Percentiles rank a stretch among this genome's conserved stretches.
phyloP scores from a whole-genome alignment of 805 yeast species.

The Lipomyces sp. region DNA sequence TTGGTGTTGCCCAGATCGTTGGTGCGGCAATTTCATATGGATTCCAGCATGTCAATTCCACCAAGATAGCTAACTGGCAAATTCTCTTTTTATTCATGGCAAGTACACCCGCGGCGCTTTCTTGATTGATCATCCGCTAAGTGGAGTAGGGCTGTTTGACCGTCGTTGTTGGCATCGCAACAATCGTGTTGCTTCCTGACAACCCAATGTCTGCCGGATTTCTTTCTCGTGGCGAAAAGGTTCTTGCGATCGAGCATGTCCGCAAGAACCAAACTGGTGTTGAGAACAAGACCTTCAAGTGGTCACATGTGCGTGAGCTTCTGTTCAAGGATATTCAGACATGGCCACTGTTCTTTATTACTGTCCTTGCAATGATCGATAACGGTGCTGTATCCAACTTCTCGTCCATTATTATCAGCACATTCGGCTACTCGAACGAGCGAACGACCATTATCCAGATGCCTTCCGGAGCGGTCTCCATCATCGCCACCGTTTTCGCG shows the following conservation, averaged over 20 bases:
- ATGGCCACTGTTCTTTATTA: constrained; percentile 54
- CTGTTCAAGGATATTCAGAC: constrained; percentile 54
- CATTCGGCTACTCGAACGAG: constrained; percentile 52
- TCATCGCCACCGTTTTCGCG: constrained; percentile 49
- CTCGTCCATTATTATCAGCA: constrained; percentile 52
- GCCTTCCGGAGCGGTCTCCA: constrained; percentile 57
- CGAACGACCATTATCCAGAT: constrained; percentile 52
- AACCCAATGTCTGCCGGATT: constrained; percentile 51
- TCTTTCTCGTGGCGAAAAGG: constrained; percentile 52
- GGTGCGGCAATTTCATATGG: constrained; percentile 65
- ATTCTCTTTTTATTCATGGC: constrained; percentile 52
- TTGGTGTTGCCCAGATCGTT: constrained; percentile 55
- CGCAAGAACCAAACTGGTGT: constrained; percentile 62
- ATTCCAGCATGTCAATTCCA: constrained; percentile 51
- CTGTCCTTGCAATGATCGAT: constrained; percentile 52
- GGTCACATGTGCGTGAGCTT: constrained; percentile 59
- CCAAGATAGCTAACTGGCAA: constrained; percentile 53
- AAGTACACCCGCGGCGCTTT: not conserved
- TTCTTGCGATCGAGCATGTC: constrained; percentile 57
- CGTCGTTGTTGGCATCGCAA: constrained; percentile 54
- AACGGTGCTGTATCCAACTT: constrained; percentile 62
- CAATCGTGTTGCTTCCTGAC: constrained; percentile 60
- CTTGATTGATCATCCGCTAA: not conserved
- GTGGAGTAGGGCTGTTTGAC: constrained; percentile 58
- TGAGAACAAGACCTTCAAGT: constrained; percentile 60